Evolutionary conservation across 306 rosid genomes (phyloP), one percentile per base, ranked within the genome.

Genomic region (Macrotyloma uniflorum): DNA sequence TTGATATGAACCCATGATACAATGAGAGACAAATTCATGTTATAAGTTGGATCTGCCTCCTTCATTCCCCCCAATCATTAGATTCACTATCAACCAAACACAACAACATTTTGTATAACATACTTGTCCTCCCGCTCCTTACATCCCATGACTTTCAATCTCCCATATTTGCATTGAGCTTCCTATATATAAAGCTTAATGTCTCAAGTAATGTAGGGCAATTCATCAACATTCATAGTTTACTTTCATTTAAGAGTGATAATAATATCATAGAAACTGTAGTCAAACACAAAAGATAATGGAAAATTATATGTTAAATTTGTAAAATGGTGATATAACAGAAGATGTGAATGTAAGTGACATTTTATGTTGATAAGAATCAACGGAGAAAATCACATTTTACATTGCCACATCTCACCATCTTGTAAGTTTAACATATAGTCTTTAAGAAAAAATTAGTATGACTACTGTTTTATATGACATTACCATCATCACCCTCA

Each of bases 1-100:
- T 30, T 26, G 4, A 30, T 30, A 30, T 30, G 32, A 30, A 36
- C 32, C 86, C 86, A 79, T 75, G 74, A 77, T 82, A 61, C 77
- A 85, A 32, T 79, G 84, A 86, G 84, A 79, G 74, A 79, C 46
- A 71, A 68, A 28, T 75, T 77, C 71, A 79, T 53, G 84, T 65
- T 36, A 16, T 36, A 55, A 8, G 5, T 72, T 16, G 67, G 32
- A 74, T 24, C 70, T 0, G 2, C 6, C 24, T 40, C 50, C 3
- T 8, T 24, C 42, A 0, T 36, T 15, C 16, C 43, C 38, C 68
- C 26, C 5, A 0, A 15, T 47, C 77, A 8, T 14, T 2, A 35
- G 20, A 35, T 22, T 36, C 24, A 47, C 35, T 47, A 1, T 54
- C 61, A 54, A 19, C 67, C 43, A 43, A 70, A 5, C 26, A 63